Evolutionary conservation across 768 basidiomycete species (phyloP).

Genomic region (Gautieria morchelliformis): DNA sequence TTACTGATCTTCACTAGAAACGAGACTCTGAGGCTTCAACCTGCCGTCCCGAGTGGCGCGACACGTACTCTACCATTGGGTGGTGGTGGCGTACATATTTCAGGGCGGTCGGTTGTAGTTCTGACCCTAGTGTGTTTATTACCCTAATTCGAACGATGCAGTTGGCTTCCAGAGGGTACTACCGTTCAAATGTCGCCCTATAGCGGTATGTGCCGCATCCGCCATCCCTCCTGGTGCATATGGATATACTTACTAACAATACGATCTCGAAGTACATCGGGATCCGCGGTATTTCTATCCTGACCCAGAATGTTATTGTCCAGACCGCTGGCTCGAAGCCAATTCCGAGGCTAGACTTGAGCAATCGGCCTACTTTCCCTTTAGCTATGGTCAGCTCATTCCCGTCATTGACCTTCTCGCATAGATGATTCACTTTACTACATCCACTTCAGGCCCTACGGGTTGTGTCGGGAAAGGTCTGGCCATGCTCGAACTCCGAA

Average conservation of each 20-base stretch:
- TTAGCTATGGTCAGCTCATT: constrained; percentile 1
- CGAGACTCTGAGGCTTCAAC: constrained; percentile 39
- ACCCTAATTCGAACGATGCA: background rate
- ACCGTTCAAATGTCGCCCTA: constrained; percentile 1
- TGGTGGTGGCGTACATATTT: constrained; percentile 29
- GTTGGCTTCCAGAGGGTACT: background rate
- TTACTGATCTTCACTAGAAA: constrained; percentile 26
- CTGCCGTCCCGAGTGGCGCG: constrained; percentile 38
- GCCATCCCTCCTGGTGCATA: too few relatives aligned
- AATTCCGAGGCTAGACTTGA: background rate
- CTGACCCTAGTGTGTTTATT: too few relatives aligned
- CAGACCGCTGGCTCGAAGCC: constrained; percentile 28
- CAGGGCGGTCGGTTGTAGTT: constrained; percentile 27
- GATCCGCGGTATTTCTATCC: constrained; percentile 39
- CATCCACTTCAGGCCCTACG: constrained; percentile 38
- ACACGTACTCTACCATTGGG: constrained; percentile 30
- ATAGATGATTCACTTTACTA: constrained; percentile 24
- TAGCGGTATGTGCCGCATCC: background rate
- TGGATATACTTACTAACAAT: background rate
- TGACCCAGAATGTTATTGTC: constrained; percentile 33
- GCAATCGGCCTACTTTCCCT: constrained; percentile 1
- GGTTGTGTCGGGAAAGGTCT: constrained; percentile 43
- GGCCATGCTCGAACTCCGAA: constrained; percentile 32
- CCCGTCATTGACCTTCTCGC: too few relatives aligned
- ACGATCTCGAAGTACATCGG: constrained; percentile 27